phyloP scores from a whole-genome alignment of 495 filamentous ascomycete genomes.

The Neurospora sp. region DNA sequence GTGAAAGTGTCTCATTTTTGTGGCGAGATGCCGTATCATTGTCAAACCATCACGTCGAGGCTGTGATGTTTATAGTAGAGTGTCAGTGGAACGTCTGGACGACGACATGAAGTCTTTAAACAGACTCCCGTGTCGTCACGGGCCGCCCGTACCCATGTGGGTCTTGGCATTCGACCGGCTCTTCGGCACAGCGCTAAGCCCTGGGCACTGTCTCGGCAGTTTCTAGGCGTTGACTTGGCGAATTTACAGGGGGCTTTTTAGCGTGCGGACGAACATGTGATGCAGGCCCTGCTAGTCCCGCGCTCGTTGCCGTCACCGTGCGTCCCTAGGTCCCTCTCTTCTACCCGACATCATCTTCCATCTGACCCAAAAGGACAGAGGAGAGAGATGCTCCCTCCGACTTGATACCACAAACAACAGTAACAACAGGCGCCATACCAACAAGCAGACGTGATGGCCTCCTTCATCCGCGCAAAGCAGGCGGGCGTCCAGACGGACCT shows the following conservation, averaged over 20 bases:
- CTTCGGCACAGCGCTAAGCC: not conserved
- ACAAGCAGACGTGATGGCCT: constrained; percentile 48
- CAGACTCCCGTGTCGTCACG: not conserved
- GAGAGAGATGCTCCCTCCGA: not conserved
- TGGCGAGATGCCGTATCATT: not conserved
- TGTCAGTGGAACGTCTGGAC: not conserved
- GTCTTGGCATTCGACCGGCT: not conserved
- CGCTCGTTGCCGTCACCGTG: not conserved
- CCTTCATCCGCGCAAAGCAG: constrained; percentile 86
- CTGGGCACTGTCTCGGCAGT: not conserved
- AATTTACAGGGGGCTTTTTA: not conserved
- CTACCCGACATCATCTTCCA: not conserved
- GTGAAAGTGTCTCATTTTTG: not conserved
- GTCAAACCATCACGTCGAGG: not conserved
- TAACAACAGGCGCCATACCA: not conserved
- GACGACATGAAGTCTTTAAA: not conserved
- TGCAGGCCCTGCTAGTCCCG: not conserved
- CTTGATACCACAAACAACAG: not conserved
- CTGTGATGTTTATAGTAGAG: not conserved
- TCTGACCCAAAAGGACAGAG: not conserved
- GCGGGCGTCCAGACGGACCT: constrained; percentile 85
- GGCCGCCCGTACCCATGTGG: not conserved
- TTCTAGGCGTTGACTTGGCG: not conserved
- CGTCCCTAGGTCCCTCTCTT: not conserved
- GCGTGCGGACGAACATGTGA: not conserved